Evolutionary conservation across 2,329 filamentous ascomycete species (phyloP).

Genomic region (Aureobasidium sp.): DNA sequence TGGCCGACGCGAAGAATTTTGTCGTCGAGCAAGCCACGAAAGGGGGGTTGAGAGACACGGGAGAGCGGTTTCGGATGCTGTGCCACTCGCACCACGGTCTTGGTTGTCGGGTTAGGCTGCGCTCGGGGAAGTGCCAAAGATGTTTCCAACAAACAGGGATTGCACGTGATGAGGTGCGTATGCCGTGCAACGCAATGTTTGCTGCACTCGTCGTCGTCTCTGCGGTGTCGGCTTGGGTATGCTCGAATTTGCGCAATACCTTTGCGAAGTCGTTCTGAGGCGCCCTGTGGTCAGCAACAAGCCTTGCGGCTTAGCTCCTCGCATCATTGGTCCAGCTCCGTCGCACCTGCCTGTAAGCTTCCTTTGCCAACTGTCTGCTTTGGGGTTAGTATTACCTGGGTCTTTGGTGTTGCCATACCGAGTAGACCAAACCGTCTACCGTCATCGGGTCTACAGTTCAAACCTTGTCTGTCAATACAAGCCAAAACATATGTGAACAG

Average conservation of each 20-base stretch:
- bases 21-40: not conserved
- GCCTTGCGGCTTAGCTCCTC: not conserved
- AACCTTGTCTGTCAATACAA: not conserved
- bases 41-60: constrained; percentile 4
- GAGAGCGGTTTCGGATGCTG: constrained; percentile 8
- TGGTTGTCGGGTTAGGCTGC: not conserved
- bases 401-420: not conserved
- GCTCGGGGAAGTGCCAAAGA: constrained; percentile 6
- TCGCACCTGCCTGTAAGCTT: not conserved
- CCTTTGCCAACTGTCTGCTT: not conserved
- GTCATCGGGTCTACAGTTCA: not conserved
- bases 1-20: not conserved
- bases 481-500: not conserved
- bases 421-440: not conserved
- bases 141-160: constrained; percentile 7
- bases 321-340: not conserved
- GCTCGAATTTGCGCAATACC: not conserved
- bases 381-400: not conserved
- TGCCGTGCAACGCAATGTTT: constrained; percentile 1
- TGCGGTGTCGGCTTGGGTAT: not conserved
- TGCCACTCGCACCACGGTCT: not conserved
- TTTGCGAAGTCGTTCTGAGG: not conserved
- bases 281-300: constrained; percentile 11
- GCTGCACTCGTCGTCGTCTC: not conserved
- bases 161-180: constrained; percentile 5